These are phyloP conservation scores for Actinomucor elegans DNA, from an alignment of 371 early-diverging fungal genomes.

Conservation along the genomic window DNA sequence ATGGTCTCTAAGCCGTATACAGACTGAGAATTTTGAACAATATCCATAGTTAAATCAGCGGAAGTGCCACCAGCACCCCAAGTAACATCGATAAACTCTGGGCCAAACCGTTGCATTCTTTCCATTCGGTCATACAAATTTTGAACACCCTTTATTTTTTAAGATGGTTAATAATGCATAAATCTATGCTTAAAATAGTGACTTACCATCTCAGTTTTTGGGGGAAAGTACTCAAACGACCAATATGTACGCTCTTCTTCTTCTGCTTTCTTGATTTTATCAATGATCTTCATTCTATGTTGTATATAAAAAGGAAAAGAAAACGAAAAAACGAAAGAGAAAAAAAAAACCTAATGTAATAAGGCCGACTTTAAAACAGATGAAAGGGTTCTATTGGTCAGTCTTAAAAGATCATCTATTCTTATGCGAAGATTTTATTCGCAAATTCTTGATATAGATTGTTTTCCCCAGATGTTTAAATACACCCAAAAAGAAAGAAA, in stretches of 20 bases:
- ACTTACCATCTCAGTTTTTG: constrained; percentile 77
- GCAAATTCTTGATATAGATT: too few relatives aligned
- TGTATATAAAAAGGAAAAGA: neutral
- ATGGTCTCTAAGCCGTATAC: constrained; percentile 93
- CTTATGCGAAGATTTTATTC: too few relatives aligned
- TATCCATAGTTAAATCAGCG: constrained; percentile 84
- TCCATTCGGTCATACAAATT: constrained; percentile 81
- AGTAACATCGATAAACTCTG: constrained; percentile 94
- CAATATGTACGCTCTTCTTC: constrained; percentile 72
- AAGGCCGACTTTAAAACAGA: too few relatives aligned
- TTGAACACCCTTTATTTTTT: constrained; percentile 66
- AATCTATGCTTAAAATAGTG: too few relatives aligned
- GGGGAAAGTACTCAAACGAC: constrained; percentile 97
- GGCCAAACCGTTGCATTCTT: constrained; percentile 91
- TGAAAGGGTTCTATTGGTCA: neutral
- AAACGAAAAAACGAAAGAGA: neutral
- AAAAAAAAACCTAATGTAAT: neutral
- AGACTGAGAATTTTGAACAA: constrained; percentile 86
- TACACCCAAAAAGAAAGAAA: too few relatives aligned
- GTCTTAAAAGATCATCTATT: neutral
- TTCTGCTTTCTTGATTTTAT: constrained; percentile 71
- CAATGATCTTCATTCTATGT: constrained; percentile 68
- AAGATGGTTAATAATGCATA: neutral
- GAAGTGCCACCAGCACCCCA: constrained; percentile 96
- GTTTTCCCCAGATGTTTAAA: too few relatives aligned